These are phyloP conservation scores for Aspergillus cristatus DNA, from an alignment of 495 filamentous ascomycete species.

Conservation along the genomic window DNA sequence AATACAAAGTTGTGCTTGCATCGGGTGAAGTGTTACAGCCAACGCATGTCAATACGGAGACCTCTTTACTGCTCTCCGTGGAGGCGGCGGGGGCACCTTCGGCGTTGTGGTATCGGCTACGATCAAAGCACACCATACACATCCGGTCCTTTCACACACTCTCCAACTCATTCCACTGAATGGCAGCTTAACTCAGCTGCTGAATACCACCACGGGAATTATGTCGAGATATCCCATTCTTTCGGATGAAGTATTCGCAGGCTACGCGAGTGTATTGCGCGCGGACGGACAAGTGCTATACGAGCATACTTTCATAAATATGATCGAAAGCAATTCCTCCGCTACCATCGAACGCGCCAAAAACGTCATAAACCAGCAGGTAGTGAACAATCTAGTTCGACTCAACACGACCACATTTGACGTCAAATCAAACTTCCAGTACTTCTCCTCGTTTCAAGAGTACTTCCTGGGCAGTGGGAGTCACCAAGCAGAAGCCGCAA, in stretches of 20 bases:
- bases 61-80: conserved; percentile 46
- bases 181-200: not conserved
- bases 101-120: conserved; percentile 35
- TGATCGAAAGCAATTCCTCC: too few species aligned
- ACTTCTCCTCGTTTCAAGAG: too few species aligned
- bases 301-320: too few species aligned
- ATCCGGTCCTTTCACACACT: conserved; percentile 3
- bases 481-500: too few species aligned
- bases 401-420: too few species aligned
- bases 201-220: conserved; percentile 1
- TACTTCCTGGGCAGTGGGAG: too few species aligned
- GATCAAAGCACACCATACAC: conserved; percentile 25
- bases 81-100: conserved; percentile 36
- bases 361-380: too few species aligned
- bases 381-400: too few species aligned
- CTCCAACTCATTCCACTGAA: not conserved
- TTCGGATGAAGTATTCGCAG: conserved; percentile 12
- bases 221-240: too few species aligned
- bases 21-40: conserved; percentile 37
- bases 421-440: too few species aligned
- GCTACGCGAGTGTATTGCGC: conserved; percentile 15
- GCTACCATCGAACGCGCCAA: too few species aligned
- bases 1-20: conserved; percentile 37
- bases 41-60: conserved; percentile 40
- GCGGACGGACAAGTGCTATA: too few species aligned